Conservation (phyloP, 805 yeast genomes). For the Saturnispora galanensis region DNA sequence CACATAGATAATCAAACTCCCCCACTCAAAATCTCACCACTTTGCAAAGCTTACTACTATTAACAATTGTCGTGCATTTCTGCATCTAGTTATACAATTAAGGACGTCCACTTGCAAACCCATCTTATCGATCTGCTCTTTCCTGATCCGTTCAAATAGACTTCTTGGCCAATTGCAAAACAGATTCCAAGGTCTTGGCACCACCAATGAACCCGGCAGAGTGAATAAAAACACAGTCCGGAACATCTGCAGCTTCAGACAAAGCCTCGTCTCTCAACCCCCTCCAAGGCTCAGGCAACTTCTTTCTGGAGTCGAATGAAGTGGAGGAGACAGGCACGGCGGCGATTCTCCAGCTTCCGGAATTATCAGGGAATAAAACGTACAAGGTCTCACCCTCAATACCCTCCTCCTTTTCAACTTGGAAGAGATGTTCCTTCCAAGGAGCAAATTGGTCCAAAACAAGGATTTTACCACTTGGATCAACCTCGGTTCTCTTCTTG, state of each 20-base stretch:
- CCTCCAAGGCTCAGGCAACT: slow-evolving; percentile 87
- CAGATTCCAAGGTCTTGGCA: slow-evolving; percentile 70
- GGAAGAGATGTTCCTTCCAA: slow-evolving; percentile 89
- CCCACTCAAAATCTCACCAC: too few relatives aligned
- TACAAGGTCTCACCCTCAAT: slow-evolving; percentile 53
- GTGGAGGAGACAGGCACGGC: slow-evolving; percentile 78
- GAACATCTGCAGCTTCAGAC: slow-evolving; percentile 64
- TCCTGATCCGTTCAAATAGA: slow-evolving; percentile 9
- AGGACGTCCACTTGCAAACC: too few relatives aligned
- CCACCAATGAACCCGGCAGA: slow-evolving; percentile 99
- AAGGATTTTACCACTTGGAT: slow-evolving; percentile 63
- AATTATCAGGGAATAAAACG: slow-evolving; percentile 72
- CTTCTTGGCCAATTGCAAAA: slow-evolving; percentile 54
- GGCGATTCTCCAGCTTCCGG: slow-evolving; percentile 72
- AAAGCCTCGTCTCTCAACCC: slow-evolving; percentile 89
- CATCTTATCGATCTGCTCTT: too few relatives aligned
- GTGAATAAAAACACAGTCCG: slow-evolving; percentile 84
- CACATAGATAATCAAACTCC: too few relatives aligned
- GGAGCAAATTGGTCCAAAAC: slow-evolving; percentile 73
- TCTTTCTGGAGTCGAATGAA: slow-evolving; percentile 76
- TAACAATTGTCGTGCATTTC: too few relatives aligned
- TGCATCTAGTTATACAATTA: too few relatives aligned
- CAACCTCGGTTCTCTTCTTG: slow-evolving; percentile 46
- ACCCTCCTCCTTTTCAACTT: slow-evolving; percentile 52
- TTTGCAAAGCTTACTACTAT: too few relatives aligned